phyloP scores from a whole-genome alignment of 1,284 basidiomycete species.

The Fomitopsis palustris region DNA sequence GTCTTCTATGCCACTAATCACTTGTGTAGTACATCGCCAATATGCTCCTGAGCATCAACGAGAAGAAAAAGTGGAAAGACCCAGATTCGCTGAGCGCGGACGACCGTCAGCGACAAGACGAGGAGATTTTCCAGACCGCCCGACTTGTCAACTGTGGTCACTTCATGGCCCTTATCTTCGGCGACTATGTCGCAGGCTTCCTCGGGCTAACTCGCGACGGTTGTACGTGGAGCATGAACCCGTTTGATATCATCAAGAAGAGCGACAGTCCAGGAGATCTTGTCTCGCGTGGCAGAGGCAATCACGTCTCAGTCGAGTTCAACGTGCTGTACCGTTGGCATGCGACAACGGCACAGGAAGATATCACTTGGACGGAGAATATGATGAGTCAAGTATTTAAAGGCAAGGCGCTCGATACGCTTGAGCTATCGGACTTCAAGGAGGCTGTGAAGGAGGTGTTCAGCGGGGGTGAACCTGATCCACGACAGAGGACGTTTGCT shows the following conservation, averaged over 20 bases:
- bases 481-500: slow-evolving; percentile 29
- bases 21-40: slow-evolving; percentile 60
- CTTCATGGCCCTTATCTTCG: slow-evolving; percentile 69
- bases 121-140: slow-evolving; percentile 75
- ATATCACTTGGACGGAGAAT: slow-evolving; percentile 58
- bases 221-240: slow-evolving; percentile 57
- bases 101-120: slow-evolving; percentile 47
- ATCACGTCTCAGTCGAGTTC: slow-evolving; percentile 71
- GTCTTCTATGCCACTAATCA: neutral
- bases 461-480: slow-evolving; percentile 9
- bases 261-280: slow-evolving; percentile 43
- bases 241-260: slow-evolving; percentile 52
- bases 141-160: slow-evolving; percentile 59
- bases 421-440: slow-evolving; percentile 42
- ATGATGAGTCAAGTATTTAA: slow-evolving; percentile 14
- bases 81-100: slow-evolving; percentile 30
- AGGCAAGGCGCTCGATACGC: slow-evolving; percentile 27
- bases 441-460: slow-evolving; percentile 26
- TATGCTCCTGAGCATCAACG: slow-evolving; percentile 68
- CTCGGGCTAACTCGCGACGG: slow-evolving; percentile 61
- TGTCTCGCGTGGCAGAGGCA: slow-evolving; percentile 50
- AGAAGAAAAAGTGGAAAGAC: slow-evolving; percentile 43
- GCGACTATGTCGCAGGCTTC: slow-evolving; percentile 72
- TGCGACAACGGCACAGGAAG: slow-evolving; percentile 54
- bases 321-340: slow-evolving; percentile 79